Evolutionary conservation across 2,329 filamentous ascomycete genomes (phyloP), one percentile per base, ranked within the genome.

Genomic region (Fonsecaea pugnacius): DNA sequence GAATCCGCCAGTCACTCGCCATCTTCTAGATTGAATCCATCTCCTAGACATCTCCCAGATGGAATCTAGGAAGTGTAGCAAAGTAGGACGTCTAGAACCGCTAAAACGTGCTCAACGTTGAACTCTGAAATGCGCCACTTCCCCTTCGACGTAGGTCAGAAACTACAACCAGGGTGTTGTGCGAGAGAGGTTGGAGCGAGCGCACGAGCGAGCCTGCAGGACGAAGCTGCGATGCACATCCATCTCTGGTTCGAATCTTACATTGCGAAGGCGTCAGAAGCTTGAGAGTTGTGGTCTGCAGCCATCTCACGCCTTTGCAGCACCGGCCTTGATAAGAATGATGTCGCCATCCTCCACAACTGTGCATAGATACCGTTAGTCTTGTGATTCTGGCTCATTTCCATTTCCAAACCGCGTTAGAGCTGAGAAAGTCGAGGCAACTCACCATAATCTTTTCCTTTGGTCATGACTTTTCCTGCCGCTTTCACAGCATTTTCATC

Each of bases 391-490:
- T n/a, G n/a, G n/a, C n/a, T n/a, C n/a, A n/a, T n/a, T n/a, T n/a
- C n/a, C n/a, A n/a, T n/a, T n/a, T n/a, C n/a, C n/a, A n/a, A n/a
- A n/a, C n/a, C n/a, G n/a, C n/a, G n/a, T n/a, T n/a, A n/a, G 50
- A 16, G 18, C 51, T 10, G 16, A 43, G 54, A 40, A 33, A 16
- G 35, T 8, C 88, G 10, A 95, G 87, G 5, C 94, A n/a, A 60
- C 66, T 65, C 52, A 68, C 66, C 64, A 77, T 99, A 98, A 58
- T 98, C 94, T 83, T 98, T 98, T 76, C 95, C 95, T 85, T 99
- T 99, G 64, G 94, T 98, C 89, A 96, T 91, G 70, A 99, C 79
- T 84, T 99, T 99, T 73, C 95, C 95, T 79, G 94, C 94, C 30
- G 94, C 87, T 84, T 93, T 96, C 71, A 97, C 91, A 71, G 90